A percentile compares a stretch with the other conserved stretches of the same genome.
Conservation (phyloP, 805 yeast species). For the Metschnikowia drakensbergensis region DNA sequence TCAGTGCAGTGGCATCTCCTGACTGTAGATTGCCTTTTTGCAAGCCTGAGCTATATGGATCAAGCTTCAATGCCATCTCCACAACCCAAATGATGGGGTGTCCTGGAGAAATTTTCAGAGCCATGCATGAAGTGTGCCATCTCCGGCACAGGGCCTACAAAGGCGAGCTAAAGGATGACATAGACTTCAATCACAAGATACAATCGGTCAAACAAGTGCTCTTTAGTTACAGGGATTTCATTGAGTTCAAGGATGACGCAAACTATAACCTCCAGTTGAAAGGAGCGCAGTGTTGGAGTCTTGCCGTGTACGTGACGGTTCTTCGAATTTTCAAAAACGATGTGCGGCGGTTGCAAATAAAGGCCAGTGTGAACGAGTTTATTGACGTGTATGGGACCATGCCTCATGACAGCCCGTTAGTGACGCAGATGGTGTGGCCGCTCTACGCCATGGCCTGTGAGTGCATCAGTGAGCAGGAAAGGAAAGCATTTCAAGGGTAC, state of each 20-base stretch:
- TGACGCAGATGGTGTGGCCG: constrained; percentile 66
- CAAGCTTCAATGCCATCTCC: constrained; percentile 38
- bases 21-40: constrained; percentile 55
- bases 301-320: constrained; percentile 31
- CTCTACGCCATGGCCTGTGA: constrained; percentile 48
- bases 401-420: constrained; percentile 44
- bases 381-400: constrained; percentile 44
- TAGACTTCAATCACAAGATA: constrained; percentile 19
- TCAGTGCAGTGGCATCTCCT: constrained; percentile 52
- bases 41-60: constrained; percentile 51
- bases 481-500: constrained; percentile 25
- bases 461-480: constrained; percentile 32
- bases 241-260: constrained; percentile 18
- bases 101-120: constrained; percentile 53
- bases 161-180: constrained; percentile 10
- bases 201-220: constrained; percentile 32
- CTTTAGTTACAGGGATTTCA: constrained; percentile 47
- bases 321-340: constrained; percentile 28
- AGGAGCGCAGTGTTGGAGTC: constrained; percentile 57
- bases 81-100: constrained; percentile 57
- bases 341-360: constrained; percentile 24
- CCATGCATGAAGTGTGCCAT: constrained; percentile 43
- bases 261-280: constrained; percentile 41
- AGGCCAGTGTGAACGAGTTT: constrained; percentile 42
- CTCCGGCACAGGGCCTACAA: constrained; percentile 26